Percentiles rank a stretch among this genome's conserved stretches.
These are phyloP conservation scores for Globisporangium recalcitrans DNA, from an alignment of 352 stramenopile genomes.

Conservation along the genomic window DNA sequence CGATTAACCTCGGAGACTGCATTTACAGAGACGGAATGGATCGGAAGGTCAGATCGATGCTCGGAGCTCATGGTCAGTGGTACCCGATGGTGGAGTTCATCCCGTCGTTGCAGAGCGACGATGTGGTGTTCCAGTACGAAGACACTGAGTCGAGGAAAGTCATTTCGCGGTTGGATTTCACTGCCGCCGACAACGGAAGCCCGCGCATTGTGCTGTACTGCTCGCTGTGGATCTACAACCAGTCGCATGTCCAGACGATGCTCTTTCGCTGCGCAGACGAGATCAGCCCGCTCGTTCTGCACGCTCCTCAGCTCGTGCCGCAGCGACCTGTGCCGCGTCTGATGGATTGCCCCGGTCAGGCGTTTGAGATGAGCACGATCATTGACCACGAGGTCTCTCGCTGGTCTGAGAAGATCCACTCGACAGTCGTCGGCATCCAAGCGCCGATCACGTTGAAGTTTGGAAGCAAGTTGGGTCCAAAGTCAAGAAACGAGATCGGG, in stretches of 20 bases:
- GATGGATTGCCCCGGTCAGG: slow-evolving; percentile 80
- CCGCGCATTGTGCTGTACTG: slow-evolving; percentile 79
- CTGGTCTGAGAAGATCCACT: slow-evolving; percentile 87
- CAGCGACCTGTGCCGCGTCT: slow-evolving; percentile 65
- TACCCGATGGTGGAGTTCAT: slow-evolving; percentile 73
- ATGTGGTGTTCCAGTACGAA: slow-evolving; percentile 63
- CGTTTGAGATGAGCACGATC: slow-evolving; percentile 85
- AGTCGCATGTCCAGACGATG: slow-evolving; percentile 78
- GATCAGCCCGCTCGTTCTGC: slow-evolving; percentile 30
- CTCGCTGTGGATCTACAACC: slow-evolving; percentile 89
- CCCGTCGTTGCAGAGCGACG: slow-evolving; percentile 40
- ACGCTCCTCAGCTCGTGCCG: slow-evolving; percentile 56
- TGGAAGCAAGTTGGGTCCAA: slow-evolving; percentile 56
- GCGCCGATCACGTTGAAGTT: slow-evolving; percentile 77
- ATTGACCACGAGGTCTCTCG: slow-evolving; percentile 76
- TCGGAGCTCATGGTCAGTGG: slow-evolving; percentile 47
- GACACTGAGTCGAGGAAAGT: slow-evolving; percentile 61
- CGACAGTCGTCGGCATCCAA: slow-evolving; percentile 81
- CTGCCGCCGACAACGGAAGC: slow-evolving; percentile 72
- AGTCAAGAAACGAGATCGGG: slow-evolving; percentile 70
- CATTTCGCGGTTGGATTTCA: slow-evolving; percentile 79
- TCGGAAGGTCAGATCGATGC: slow-evolving; percentile 53
- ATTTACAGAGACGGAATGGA: slow-evolving; percentile 80
- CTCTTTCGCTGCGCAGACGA: slow-evolving; percentile 73
- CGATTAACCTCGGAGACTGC: slow-evolving; percentile 69